phyloP scores from a whole-genome alignment of 208 protist species.

The Strigomonas galati region DNA sequence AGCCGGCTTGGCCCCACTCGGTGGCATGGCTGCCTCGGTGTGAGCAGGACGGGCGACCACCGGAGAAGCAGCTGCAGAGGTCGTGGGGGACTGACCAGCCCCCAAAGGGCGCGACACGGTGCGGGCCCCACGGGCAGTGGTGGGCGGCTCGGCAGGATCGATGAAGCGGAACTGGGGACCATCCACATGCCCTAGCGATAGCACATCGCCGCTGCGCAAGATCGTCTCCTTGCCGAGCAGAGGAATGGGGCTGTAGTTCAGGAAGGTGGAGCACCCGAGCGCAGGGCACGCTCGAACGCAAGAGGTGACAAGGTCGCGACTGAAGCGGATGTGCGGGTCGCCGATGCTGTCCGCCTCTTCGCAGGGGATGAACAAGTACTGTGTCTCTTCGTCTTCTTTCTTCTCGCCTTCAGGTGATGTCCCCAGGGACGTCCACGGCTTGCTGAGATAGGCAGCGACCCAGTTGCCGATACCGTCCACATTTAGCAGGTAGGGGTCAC shows the following conservation, averaged over 20 bases:
- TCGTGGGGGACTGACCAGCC: background rate
- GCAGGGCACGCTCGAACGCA: background rate
- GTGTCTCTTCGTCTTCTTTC: background rate
- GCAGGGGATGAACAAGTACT: slow-evolving; percentile 2
- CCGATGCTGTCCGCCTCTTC: slow-evolving; percentile 7
- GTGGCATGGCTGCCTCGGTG: no score
- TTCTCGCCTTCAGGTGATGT: background rate
- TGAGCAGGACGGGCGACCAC: background rate
- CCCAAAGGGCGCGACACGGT: slow-evolving; percentile 6
- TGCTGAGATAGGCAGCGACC: slow-evolving; percentile 54
- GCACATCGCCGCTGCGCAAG: slow-evolving; percentile 55
- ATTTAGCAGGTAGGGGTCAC: slow-evolving; percentile 69
- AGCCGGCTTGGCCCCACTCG: no score
- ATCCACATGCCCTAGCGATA: slow-evolving; percentile 40
- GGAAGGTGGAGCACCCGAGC: slow-evolving; percentile 22
- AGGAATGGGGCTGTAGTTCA: slow-evolving; percentile 30
- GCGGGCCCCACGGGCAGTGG: slow-evolving; percentile 22
- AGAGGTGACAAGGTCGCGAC: background rate
- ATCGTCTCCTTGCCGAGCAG: slow-evolving; percentile 13
- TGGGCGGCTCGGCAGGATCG: slow-evolving; percentile 34
- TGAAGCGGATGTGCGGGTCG: slow-evolving; percentile 1
- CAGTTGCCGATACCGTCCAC: slow-evolving; percentile 67
- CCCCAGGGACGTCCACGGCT: slow-evolving; percentile 33
- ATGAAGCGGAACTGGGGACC: slow-evolving; percentile 68
- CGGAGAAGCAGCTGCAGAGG: background rate